Base-by-base conservation (phyloP, 805 yeast genomes). In the Sporopachydermia lactativora region DNA sequence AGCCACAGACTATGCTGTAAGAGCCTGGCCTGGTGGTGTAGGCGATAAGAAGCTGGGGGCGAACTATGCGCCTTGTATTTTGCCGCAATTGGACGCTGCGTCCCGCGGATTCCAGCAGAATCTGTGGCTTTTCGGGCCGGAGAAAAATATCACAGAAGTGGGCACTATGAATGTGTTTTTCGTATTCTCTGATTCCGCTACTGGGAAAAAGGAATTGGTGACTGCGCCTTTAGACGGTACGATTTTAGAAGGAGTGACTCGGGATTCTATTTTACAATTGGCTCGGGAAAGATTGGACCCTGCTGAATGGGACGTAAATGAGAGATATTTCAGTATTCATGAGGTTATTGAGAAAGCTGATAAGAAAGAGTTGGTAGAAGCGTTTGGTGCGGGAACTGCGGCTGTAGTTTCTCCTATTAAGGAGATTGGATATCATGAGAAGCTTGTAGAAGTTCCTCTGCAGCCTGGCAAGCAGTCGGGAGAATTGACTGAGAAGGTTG, bases 1-100 rank as follows among this genome's bases (percentile, higher is more conserved):
- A 65, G 96, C 97, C 49, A 88, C 96, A 28, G 95, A 85, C 58
- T 77, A 83, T 52, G 95, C 95, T 39, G 88, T 88, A 24, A 82
- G 98, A 68, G 97, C 98, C 19, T 89, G 97, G 97, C 97, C 97
- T 57, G 95, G 95, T 55, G 98, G 97, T 61, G 86, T 77, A 52
- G 98, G 98, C 64, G 81, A 89, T 74, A 80, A 75, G 62, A 89
- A 89, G 65, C 75, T 89, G 54, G 98, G 98, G 62, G 96, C 95
- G 46, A 89, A 89, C 70, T 89, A 89, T 58, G 98, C 96, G 37
- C 96, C 97, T 47, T 83, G 96, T 60, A 76, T 88, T 54, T 70
- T 73, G 57, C 96, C 97, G 19, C 96, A 85, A 65, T 67, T 73
- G 52, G 80, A 83, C 64, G 96, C 97, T 40, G 95, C 95, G 42